Percentiles rank a stretch among this genome's conserved stretches.
phyloP scores from a whole-genome alignment of 179 eudicot genomes.

The Dionaea muscipula region DNA sequence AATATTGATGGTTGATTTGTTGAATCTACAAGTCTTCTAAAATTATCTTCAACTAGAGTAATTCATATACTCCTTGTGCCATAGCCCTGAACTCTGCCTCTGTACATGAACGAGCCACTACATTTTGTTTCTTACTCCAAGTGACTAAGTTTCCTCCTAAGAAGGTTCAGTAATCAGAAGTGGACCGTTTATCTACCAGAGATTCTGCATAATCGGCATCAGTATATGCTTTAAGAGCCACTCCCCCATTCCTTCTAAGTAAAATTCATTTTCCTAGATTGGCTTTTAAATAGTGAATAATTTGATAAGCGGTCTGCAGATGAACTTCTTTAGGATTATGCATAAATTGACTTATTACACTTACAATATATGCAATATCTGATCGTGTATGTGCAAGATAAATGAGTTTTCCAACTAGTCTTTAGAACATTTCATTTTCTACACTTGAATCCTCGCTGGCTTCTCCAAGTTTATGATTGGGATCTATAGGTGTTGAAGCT shows the following conservation, averaged over 20 bases:
- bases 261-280: not conserved
- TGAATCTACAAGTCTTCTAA: not conserved
- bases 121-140: not conserved
- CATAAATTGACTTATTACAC: too few species aligned
- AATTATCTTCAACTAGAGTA: too few species aligned
- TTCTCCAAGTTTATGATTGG: too few species aligned
- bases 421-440: too few species aligned
- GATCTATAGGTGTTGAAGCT: too few species aligned
- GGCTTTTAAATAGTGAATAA: not conserved
- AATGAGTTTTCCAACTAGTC: too few species aligned
- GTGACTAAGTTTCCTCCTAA: not conserved
- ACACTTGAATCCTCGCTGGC: too few species aligned
- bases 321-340: too few species aligned
- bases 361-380: too few species aligned
- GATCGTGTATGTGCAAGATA: too few species aligned
- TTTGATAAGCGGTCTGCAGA: not conserved
- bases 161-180: not conserved
- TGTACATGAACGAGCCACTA: not conserved
- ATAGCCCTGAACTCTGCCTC: too few species aligned
- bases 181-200: not conserved
- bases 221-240: not conserved
- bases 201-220: constrained; percentile 1
- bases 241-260: not conserved
- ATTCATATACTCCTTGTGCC: too few species aligned
- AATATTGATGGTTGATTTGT: constrained; percentile 2